These are phyloP conservation scores for Fusarium torulosum DNA, from an alignment of 2,329 filamentous ascomycete species.

Conservation along the genomic window DNA sequence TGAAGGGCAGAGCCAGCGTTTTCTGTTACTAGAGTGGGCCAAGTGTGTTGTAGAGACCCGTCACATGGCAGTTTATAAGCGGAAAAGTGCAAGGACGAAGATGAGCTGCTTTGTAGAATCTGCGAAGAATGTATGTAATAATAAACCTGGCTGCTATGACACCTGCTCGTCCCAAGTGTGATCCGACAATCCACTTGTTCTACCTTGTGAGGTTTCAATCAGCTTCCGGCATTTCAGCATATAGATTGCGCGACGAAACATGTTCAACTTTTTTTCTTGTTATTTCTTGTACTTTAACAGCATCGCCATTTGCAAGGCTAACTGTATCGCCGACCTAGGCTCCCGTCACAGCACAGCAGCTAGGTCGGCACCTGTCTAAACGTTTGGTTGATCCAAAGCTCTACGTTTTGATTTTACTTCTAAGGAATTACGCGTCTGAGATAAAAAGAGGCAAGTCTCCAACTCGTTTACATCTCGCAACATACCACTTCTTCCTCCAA, in stretches of 20 bases:
- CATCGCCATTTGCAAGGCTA: slow-evolving; percentile 39
- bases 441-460: slow-evolving; percentile 24
- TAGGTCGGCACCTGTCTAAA: slow-evolving; percentile 38
- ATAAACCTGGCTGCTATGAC: background rate
- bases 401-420: slow-evolving; percentile 42
- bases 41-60: background rate
- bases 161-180: background rate
- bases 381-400: slow-evolving; percentile 30
- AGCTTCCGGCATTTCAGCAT: background rate
- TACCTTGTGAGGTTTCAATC: background rate
- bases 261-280: slow-evolving; percentile 17
- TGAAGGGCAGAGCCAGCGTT: background rate
- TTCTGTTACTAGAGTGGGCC: background rate
- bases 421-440: slow-evolving; percentile 24
- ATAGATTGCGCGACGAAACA: background rate
- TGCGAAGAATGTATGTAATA: background rate
- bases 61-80: background rate
- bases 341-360: slow-evolving; percentile 21
- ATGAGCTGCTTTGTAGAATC: background rate
- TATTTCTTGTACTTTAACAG: slow-evolving; percentile 31
- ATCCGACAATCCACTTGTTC: background rate
- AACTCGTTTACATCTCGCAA: slow-evolving; percentile 32
- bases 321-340: slow-evolving; percentile 19
- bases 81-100: background rate
- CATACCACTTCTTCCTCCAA: slow-evolving; percentile 20